Base-by-base conservation (phyloP, 257 asterid genomes). In the Przewalskia tangutica region DNA sequence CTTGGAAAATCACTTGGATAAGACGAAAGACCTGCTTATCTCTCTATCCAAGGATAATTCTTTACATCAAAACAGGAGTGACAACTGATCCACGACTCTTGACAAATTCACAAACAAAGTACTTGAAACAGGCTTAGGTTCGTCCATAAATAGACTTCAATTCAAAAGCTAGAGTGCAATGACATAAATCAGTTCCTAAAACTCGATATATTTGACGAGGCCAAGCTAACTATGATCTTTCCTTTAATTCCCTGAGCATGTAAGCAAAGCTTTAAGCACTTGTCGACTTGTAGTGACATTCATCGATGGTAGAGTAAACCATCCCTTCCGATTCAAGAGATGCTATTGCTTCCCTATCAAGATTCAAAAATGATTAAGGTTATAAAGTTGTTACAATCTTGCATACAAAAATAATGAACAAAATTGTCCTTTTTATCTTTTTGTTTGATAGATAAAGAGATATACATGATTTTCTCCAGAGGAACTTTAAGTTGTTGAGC, bases 231-330 rank as follows among this genome's bases (percentile, higher is more conserved):
- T 13, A 50, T 50, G 14, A 13, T 13, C 14, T 73, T 73, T 68
- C 77, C 56, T 20, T 71, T 68, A 23, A 63, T n/a, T 55, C 36
- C 80, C 36, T 55, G 17, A 38, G 12, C 79, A 83, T 63, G 20
- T 36, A 70, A 14, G 6, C 46, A 67, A 20, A 68, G 55, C 63
- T 82, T 81, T 76, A 85, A 44, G 82, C 83, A 86, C 89, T 82
- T 3, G 92, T 87, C 62, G 95, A 85, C 93, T 95, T 95, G 91
- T 82, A 95, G 89, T 90, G 97, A 66, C 85, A 87, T 59, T 95
- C 99, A 81, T 95, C 98, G 17, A 95, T 89, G 36, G 97, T 90
- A 17, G 97, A 89, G 82, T 93, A 95, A 66, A 91, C 86, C 86
- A 90, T 62, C 63, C 99, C 98, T 86, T 93, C 97, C 6, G 90